Percentiles rank a stretch among this genome's conserved stretches.
phyloP scores from a whole-genome alignment of 495 filamentous ascomycete species.

The Platismatia glauca region DNA sequence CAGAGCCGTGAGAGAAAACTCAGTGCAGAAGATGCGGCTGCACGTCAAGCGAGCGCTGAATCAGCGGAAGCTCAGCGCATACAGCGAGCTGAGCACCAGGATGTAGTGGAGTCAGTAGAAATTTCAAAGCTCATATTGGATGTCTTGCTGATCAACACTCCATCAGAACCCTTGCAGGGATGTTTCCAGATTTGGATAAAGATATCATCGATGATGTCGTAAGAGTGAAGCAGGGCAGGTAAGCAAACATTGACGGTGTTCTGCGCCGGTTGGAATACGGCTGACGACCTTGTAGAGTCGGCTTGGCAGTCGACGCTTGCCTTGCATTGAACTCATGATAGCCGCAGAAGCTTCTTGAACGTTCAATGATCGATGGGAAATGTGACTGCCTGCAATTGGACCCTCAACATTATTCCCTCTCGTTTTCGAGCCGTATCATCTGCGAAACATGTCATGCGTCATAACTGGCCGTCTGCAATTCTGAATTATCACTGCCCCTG shows the following conservation, averaged over 20 bases:
- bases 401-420: neutral
- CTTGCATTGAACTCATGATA: conserved; percentile 58
- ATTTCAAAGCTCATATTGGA: neutral
- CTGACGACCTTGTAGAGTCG: conserved; percentile 52
- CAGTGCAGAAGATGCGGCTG: conserved; percentile 82
- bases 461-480: neutral
- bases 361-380: neutral
- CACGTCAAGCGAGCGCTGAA: conserved; percentile 86
- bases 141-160: conserved; percentile 1
- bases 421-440: neutral
- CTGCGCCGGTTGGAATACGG: neutral
- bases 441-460: neutral
- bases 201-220: conserved; percentile 94
- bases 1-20: conserved; percentile 32
- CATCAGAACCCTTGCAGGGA: conserved; percentile 63
- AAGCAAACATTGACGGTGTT: conserved; percentile 30
- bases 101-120: conserved; percentile 63
- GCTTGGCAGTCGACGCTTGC: conserved; percentile 84
- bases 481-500: neutral
- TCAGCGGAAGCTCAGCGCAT: conserved; percentile 80
- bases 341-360: neutral
- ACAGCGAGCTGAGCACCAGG: conserved; percentile 73
- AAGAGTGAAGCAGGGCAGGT: conserved; percentile 84
- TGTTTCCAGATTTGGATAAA: conserved; percentile 87
- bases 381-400: neutral